Evolutionary conservation across 176 grass and related monocot species (phyloP), one percentile per base, ranked within the genome.

Genomic region (Oryza rufipogon): DNA sequence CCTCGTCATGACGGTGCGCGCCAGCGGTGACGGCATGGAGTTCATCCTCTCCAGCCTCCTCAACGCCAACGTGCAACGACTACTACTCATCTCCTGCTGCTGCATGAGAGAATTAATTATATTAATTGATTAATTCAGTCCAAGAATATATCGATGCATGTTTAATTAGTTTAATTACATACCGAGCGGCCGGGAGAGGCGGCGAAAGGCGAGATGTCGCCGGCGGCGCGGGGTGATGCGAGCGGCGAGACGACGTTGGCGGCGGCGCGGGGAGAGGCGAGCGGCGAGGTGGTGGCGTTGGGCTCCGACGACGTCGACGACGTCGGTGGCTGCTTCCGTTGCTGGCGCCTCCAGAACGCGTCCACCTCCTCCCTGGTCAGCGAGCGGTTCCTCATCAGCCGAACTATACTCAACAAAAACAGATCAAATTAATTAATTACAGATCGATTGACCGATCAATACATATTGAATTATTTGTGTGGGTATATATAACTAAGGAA

Each of bases 331-430:
- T 26, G 23, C 32, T 75, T 88, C 65, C 80, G 70, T 2, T 48
- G 93, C 78, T 80, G 87, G 56, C 20, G 20, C 86, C 75, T 87
- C 91, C 93, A 51, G 88, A 95, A 98, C n/a, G 87, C 70, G 2
- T 89, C 89, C 81, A 98, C 94, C 74, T 98, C 96, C 66, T 98
- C 96, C 64, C 68, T 95, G 0, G 91, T 95, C 42, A 95, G 87
- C 12, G 96, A 98, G 23, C 79, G 89, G 83, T 88, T 95, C 85
- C 96, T 84, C 81, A 46, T 65, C 63, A 63, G n/a, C 39, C 80
- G 87, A 87, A 84, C 96, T 98, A 20, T 1, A 63, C 16, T 58
- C 54, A 20, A 58, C 5, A 36, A 16, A 23, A 51, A 16, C 13
- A 16, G 48, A 51, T 51, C 48, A 32, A 66, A 9, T 5, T 45